Evolutionary conservation across 1,284 basidiomycete genomes (phyloP), one percentile per base, ranked within the genome.

Genomic region (Neonothopanus nambi): DNA sequence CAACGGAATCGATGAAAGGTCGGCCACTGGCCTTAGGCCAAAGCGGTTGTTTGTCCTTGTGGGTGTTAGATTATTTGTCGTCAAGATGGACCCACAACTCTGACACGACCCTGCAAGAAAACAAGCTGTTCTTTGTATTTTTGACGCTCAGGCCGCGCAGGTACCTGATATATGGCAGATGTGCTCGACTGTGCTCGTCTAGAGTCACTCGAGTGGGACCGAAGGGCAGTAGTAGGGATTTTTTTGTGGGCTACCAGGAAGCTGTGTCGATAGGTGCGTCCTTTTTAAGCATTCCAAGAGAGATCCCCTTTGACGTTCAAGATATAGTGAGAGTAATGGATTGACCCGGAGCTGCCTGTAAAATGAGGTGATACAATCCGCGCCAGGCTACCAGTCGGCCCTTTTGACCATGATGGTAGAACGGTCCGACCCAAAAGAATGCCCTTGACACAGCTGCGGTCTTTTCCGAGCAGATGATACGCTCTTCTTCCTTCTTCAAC

Each of bases 41-140:
- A 69, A 65, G 65, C 61, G 65, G 49, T 74, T 74, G 72, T 74
- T 72, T 74, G 73, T 72, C 65, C 70, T 63, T 74, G 70, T 74
- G 69, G 70, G 70, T 60, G 70, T 26, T 21, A 11, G 26, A 5
- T 28, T 28, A 28, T 28, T 28, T 28, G 26, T 28, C 26, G 26
- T 28, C 26, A 28, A 28, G 26, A 28, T 28, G 26, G 26, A 28
- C 26, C 26, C 26, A 28, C 26, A 28, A 28, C 26, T 28, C 26
- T 28, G 26, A 28, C 26, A 28, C 26, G 26, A 28, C 26, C 26
- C 26, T 28, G 26, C 11, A 11, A 28, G 11, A 5, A 5, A 11
- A 28, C n/a, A 11, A 5, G 5, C 26, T 28, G 26, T 5, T 28
- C 26, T 28, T 28, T 28, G 26, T 28, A 28, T 28, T 28, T 28